Conservation (phyloP, 2,329 filamentous ascomycete genomes). For the Fusarium lyarnte region DNA sequence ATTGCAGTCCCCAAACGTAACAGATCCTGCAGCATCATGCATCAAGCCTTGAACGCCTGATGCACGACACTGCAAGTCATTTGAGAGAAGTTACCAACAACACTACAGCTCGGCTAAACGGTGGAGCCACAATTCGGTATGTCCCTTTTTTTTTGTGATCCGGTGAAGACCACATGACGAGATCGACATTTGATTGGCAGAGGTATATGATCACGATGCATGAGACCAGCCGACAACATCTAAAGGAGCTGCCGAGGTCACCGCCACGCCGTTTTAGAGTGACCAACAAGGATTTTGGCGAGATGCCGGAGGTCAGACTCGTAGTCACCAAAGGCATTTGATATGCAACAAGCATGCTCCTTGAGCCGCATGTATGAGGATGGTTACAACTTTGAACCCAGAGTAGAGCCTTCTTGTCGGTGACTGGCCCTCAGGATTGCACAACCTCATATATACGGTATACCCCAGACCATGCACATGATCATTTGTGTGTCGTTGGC, state of each 20-base stretch:
- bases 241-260: neutral
- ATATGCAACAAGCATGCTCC: neutral
- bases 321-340: neutral
- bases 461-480: constrained; percentile 9
- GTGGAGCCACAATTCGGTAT: constrained; percentile 8
- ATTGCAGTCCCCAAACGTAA: neutral
- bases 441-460: constrained; percentile 1
- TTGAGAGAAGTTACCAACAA: neutral
- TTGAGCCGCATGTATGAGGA: constrained; percentile 1
- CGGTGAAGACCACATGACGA: constrained; percentile 7
- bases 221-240: neutral
- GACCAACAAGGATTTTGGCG: neutral
- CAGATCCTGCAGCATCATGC: constrained; percentile 1
- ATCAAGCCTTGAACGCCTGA: constrained; percentile 9
- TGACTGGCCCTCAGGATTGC: constrained; percentile 8
- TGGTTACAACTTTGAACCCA: constrained; percentile 16
- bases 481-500: neutral
- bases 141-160: neutral
- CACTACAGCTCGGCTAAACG: constrained; percentile 19
- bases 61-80: constrained; percentile 19
- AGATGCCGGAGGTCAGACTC: neutral
- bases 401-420: neutral
- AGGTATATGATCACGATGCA: neutral
- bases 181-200: neutral
- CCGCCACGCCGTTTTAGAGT: neutral